Evolutionary conservation across 495 filamentous ascomycete genomes (phyloP), one percentile per base, ranked within the genome.

Genomic region (Hypomontagnella monticulosa): DNA sequence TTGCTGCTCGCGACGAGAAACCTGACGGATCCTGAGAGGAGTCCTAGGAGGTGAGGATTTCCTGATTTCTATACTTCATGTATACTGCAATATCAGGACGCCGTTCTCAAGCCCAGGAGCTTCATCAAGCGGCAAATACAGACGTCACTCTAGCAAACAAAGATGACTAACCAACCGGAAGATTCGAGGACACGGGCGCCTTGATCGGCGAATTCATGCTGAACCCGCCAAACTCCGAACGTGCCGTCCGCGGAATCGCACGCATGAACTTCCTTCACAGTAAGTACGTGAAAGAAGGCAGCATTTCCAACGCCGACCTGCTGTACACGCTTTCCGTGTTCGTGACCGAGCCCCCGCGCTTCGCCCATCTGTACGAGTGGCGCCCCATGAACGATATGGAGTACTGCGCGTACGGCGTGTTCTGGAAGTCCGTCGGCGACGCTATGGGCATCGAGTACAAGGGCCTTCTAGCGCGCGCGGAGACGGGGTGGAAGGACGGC

Each of bases 221-320:
- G 18, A 74, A 74, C 64, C 69, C 76, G 10, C 87, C 88, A 0
- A 73, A 77, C 9, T 80, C 81, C 0, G 72, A 76, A 5, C 79
- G 87, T 7, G 71, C 83, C 6, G 74, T 77, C 14, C 73, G 73
- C 37, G 83, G 83, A 14, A 78, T 91, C 32, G 83, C 84, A 3
- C 84, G 89, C 42, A 90, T 89, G 71, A 89, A 89, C 67, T 91
- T 79, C 67, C 77, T 92, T 15, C 89, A 91, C 64, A 78, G 76
- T 44, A 72, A 74, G n/a, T 90, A 90, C 71, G 76, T 79, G 10
- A 76, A 81, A 33, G 74, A 81, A 1, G 87, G 87, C 37, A 82
- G 82, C 57, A 91, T 92, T 62, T 75, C 75, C 12, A 84, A 91
- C 20, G 78, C 82, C 10, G 88, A 91, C 61, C 81, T 91, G 73